Base-by-base conservation (phyloP, 2,329 filamentous ascomycete genomes). In the Cordyceps tenuipes region DNA sequence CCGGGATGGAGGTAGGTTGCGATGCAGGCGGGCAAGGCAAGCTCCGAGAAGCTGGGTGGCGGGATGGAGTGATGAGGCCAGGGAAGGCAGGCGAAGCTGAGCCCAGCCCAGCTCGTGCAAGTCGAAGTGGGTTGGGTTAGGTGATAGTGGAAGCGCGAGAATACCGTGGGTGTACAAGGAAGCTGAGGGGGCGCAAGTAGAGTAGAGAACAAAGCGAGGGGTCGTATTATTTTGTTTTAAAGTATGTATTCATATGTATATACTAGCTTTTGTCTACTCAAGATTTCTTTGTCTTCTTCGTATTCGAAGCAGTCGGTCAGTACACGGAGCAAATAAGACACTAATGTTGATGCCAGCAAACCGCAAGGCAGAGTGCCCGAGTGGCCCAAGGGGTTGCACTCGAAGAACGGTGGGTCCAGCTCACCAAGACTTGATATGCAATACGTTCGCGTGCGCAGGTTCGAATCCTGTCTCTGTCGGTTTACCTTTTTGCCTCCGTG, bases 81-180 rank as follows among this genome's bases (percentile, higher is more conserved):
- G 44, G 36, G 47, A 51, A 51, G 56, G 55, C 55, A 46, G 39
- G 47, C 55, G 47, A 58, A 58, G 55, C 55, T 50, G 53, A 39
- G 31, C 8, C 8, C 12, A 53, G 36, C 19, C 26, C 21, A 23
- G 23, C 23, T 23, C 23, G 23, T 23, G 23, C 3, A 23, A 23
- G 53, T n/a, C 2, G 36, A n/a, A 21, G 41, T 21, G 23, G 43
- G 43, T 36, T 21, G 23, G 43, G 43, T 36, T 57, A 15, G 54
- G 41, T n/a, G 52, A 17, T 56, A 12, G 43, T n/a, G 39, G 39
- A 17, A n/a, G 39, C 15, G 39, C 39, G 5, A n/a, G n/a, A n/a
- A n/a, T n/a, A n/a, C n/a, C n/a, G n/a, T n/a, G n/a, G n/a, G n/a
- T n/a, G n/a, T n/a, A n/a, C n/a, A 17, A 43, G 41, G 17, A n/a